Conservation (phyloP, 1,284 basidiomycete genomes). For the Boletus semigastroideus region DNA sequence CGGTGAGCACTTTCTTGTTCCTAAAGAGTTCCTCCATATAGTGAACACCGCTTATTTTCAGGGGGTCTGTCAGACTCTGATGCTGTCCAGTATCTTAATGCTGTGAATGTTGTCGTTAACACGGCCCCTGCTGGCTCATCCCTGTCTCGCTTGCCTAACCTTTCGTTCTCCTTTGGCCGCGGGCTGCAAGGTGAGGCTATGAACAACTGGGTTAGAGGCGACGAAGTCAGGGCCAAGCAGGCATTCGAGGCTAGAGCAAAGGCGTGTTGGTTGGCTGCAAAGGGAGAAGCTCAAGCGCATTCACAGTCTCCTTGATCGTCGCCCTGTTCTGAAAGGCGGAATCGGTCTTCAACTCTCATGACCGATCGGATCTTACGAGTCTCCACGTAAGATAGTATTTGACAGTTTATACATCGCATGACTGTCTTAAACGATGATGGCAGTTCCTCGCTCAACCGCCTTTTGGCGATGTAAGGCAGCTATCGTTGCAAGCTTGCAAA, state of each 20-base stretch:
- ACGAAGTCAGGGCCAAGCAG: slow-evolving; percentile 40
- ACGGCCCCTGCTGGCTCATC: slow-evolving; percentile 31
- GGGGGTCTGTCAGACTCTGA: slow-evolving; percentile 42
- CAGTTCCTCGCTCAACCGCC: not conserved
- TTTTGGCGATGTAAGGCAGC: too few relatives aligned
- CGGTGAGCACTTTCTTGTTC: slow-evolving; percentile 33
- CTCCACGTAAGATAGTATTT: not conserved
- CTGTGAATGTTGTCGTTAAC: slow-evolving; percentile 39
- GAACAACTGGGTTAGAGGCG: slow-evolving; percentile 43
- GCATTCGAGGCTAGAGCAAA: slow-evolving; percentile 44
- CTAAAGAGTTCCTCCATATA: not conserved
- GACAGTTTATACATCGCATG: not conserved
- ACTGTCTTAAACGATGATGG: too few relatives aligned
- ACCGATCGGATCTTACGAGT: not conserved
- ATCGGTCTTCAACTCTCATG: not conserved
- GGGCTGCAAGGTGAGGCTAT: slow-evolving; percentile 51
- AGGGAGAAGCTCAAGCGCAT: slow-evolving; percentile 23
- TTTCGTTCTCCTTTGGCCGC: slow-evolving; percentile 52
- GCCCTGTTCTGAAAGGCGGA: slow-evolving; percentile 1
- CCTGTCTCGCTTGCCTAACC: slow-evolving; percentile 38
- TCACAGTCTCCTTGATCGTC: not conserved
- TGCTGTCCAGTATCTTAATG: slow-evolving; percentile 40
- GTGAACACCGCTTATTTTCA: slow-evolving; percentile 12
- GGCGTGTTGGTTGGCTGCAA: slow-evolving; percentile 42
- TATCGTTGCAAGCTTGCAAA: too few relatives aligned